These are phyloP conservation scores for Tulasnella calospora DNA, from an alignment of 768 basidiomycete species.

Conservation along the genomic window DNA sequence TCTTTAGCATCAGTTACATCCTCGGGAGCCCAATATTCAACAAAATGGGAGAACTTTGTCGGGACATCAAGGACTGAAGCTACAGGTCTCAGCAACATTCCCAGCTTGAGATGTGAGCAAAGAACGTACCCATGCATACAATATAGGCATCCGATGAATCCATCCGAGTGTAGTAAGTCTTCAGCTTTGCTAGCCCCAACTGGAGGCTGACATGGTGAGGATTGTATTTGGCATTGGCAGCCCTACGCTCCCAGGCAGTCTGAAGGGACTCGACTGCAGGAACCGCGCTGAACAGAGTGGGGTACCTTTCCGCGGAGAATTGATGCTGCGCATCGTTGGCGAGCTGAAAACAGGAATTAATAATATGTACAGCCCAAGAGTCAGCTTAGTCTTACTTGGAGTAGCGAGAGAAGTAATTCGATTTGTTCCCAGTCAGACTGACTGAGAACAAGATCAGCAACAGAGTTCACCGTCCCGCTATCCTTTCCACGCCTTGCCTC, in stretches of 20 bases:
- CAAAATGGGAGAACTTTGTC: too few relatives aligned
- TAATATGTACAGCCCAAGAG: too few relatives aligned
- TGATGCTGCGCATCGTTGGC: background rate
- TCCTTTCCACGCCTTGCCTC: background rate
- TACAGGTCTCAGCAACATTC: too few relatives aligned
- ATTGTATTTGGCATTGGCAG: background rate
- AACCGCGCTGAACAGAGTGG: background rate
- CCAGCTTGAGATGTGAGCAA: too few relatives aligned
- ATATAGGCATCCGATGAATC: background rate
- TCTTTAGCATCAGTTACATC: too few relatives aligned
- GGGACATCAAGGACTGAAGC: too few relatives aligned
- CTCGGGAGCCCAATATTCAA: too few relatives aligned
- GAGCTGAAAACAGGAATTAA: background rate
- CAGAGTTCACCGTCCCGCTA: background rate
- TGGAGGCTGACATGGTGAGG: background rate
- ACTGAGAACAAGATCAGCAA: background rate
- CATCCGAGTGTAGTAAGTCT: background rate
- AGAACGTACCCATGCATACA: background rate
- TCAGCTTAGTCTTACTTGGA: too few relatives aligned
- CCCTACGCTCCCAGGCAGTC: background rate
- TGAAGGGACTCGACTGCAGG: background rate
- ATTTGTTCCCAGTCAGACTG: too few relatives aligned
- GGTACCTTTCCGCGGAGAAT: constrained; percentile 1
- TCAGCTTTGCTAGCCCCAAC: background rate
- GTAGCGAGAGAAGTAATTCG: too few relatives aligned